Evolutionary conservation across 352 stramenopile genomes (phyloP).

Genomic region (Pythium aristosporum): DNA sequence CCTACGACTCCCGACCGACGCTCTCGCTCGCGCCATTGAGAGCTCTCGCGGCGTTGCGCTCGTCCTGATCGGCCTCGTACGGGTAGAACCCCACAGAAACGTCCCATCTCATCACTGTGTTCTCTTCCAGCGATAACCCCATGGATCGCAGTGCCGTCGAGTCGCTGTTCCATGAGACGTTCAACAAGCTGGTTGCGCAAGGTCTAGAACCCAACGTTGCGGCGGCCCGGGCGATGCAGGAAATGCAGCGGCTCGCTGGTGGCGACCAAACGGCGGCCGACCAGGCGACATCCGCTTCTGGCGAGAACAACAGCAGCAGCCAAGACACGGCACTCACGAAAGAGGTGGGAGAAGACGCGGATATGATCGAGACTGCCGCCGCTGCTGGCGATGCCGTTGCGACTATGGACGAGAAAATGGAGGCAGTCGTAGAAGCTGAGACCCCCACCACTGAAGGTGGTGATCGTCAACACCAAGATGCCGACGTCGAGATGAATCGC

Average conservation of each 20-base stretch:
- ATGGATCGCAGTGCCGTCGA: constrained; percentile 28
- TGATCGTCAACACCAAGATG: constrained; percentile 6
- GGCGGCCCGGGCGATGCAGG: constrained; percentile 47
- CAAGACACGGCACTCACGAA: neutral
- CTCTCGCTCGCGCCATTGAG: neutral
- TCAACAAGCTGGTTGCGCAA: constrained; percentile 45
- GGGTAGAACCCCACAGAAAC: neutral
- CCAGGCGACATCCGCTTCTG: neutral
- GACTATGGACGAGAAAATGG: constrained; percentile 12
- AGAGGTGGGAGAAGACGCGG: neutral
- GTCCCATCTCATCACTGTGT: neutral
- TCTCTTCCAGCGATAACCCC: neutral
- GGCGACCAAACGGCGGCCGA: neutral
- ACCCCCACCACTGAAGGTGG: neutral
- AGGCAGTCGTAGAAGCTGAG: neutral
- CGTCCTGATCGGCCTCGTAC: neutral
- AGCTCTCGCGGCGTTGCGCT: too few relatives aligned
- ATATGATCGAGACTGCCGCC: constrained; percentile 21
- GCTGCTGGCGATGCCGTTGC: neutral
- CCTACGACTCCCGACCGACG: neutral
- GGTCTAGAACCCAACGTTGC: constrained; percentile 63
- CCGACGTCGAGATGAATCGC: constrained; percentile 56
- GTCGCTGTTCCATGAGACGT: constrained; percentile 51
- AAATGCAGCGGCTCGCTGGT: constrained; percentile 41
- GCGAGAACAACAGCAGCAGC: neutral